Percentiles rank a stretch among this genome's conserved stretches.
Evolutionary conservation across 2,329 filamentous ascomycete genomes (phyloP).

Genomic region (Fusarium brevicatenulatum): DNA sequence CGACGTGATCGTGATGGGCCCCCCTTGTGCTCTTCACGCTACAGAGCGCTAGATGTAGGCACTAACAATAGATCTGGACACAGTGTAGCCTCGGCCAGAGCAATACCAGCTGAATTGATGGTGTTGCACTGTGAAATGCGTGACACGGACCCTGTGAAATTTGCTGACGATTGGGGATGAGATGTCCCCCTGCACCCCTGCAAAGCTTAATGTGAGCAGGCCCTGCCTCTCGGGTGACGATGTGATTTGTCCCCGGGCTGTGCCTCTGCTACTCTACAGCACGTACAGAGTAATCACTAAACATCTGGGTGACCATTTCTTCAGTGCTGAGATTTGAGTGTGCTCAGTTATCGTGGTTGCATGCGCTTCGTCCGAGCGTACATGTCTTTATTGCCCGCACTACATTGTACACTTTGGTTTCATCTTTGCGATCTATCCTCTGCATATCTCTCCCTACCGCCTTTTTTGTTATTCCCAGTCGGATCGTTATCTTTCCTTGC

Average conservation of each 20-base stretch:
- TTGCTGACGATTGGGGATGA: conserved; percentile 1
- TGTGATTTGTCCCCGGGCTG: neutral
- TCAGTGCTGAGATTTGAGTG: neutral
- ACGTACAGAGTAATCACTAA: too few species aligned
- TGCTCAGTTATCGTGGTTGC: neutral
- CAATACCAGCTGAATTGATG: neutral
- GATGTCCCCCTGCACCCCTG: neutral
- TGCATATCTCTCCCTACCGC: neutral
- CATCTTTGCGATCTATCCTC: neutral
- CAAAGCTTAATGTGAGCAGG: conserved; percentile 1
- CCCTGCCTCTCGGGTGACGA: neutral
- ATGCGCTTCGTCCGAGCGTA: neutral
- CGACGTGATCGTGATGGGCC: neutral
- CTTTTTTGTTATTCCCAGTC: neutral
- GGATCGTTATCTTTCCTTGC: neutral
- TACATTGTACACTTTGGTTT: neutral
- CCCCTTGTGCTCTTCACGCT: neutral
- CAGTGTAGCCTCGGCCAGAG: neutral
- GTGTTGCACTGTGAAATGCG: neutral
- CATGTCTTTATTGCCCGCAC: conserved; percentile 2
- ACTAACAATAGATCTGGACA: conserved; percentile 4
- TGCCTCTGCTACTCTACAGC: neutral
- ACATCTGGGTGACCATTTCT: neutral
- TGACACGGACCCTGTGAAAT: neutral
- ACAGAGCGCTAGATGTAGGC: neutral